Percentiles rank a stretch among this genome's conserved stretches.
These are phyloP conservation scores for Parachaetomium inaequale DNA, from an alignment of 495 filamentous ascomycete genomes.

Conservation along the genomic window DNA sequence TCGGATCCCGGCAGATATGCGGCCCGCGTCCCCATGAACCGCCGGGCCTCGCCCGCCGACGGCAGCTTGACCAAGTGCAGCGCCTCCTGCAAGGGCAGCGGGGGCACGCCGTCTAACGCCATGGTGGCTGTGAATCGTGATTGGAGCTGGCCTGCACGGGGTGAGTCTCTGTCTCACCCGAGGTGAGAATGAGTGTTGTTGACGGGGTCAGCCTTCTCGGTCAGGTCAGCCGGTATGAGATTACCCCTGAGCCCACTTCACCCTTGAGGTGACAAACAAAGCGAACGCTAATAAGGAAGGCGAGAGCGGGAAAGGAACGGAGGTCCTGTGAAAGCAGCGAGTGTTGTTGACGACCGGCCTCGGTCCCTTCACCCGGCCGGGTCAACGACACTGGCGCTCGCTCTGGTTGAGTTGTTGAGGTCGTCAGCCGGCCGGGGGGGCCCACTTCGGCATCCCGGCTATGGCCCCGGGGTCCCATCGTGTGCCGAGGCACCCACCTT, in stretches of 20 bases:
- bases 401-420: neutral
- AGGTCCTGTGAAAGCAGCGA: too few species aligned
- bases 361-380: neutral
- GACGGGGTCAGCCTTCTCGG: too few species aligned
- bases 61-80: constrained; percentile 37
- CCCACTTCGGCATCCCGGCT: constrained; percentile 8
- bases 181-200: too few species aligned
- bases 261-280: too few species aligned
- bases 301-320: too few species aligned
- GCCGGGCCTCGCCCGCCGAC: constrained; percentile 20
- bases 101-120: constrained; percentile 16
- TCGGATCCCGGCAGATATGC: constrained; percentile 36
- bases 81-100: constrained; percentile 40
- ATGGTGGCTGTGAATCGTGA: constrained; percentile 8
- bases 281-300: too few species aligned
- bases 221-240: too few species aligned
- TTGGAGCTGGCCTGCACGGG: too few species aligned
- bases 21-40: constrained; percentile 39
- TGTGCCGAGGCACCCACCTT: constrained; percentile 12
- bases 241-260: too few species aligned
- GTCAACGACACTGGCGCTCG: neutral
- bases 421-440: neutral
- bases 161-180: too few species aligned
- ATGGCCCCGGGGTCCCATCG: neutral
- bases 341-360: neutral